Evolutionary conservation across 2,329 filamentous ascomycete species (phyloP), one percentile per base, ranked within the genome.

Genomic region (Pseudogymnoascus verrucosus): DNA sequence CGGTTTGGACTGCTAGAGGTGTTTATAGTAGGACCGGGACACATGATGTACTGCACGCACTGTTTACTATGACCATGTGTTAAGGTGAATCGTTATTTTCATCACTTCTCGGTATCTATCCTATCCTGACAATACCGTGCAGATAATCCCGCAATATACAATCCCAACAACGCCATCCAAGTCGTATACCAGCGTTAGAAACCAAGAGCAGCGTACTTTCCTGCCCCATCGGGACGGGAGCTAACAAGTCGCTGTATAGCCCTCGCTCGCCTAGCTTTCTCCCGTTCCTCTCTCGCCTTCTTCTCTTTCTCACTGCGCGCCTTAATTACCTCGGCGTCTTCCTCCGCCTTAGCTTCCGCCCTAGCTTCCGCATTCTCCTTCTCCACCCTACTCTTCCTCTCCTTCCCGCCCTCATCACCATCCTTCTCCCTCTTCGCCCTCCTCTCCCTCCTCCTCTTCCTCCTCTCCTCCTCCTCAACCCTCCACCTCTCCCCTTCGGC

Each of bases 351-450:
- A 40, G 60, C 62, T 39, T 42, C 64, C 60, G 39, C 47, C 54
- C 31, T 63, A 40, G 60, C 62, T 39, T 42, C 60, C 28, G 23
- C 60, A n/a, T 47, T 57, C 16, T 40, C 51, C 28, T 57, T 64
- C 23, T 28, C 23, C 16, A 14, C n/a, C 19, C 54, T 26, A 68
- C 69, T 68, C 68, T 69, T 63, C 73, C 70, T 72, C 72, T 72
- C 68, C 54, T 23, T 36, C 28, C 16, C n/a, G 3, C 4, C 28
- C 8, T 47, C 28, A 51, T 59, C 62, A 65, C 68, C 69, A 67
- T 69, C 68, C 70, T 61, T 73, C 70, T 71, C 72, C 71, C 68
- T n/a, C 11, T 26, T 47, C 21, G 42, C 42, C 42, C 42, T 47
- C 64, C 62, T 71, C 68, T 67, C 57, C 28, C 47, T 63, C 62